Evolutionary conservation across 2,329 filamentous ascomycete genomes (phyloP).

Genomic region (Tolypocladium capitatum): DNA sequence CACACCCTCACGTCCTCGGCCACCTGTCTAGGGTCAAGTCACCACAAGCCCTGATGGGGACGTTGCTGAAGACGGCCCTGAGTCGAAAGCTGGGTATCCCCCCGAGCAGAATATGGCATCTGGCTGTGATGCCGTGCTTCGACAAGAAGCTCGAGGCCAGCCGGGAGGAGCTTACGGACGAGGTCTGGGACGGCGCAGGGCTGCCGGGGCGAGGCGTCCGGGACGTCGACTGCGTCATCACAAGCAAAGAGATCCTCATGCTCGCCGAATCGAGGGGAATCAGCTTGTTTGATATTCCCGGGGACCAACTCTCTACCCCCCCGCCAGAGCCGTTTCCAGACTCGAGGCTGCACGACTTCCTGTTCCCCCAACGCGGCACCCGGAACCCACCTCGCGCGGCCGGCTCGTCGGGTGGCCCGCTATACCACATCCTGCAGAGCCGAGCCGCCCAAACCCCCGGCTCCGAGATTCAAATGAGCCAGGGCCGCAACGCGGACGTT

Average conservation of each 20-base stretch:
- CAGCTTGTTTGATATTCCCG: constrained; percentile 60
- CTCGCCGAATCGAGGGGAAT: constrained; percentile 70
- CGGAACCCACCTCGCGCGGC: constrained; percentile 38
- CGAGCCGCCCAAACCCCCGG: constrained; percentile 59
- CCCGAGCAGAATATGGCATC: constrained; percentile 78
- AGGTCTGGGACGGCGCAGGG: constrained; percentile 49
- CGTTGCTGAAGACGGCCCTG: constrained; percentile 75
- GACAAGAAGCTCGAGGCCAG: constrained; percentile 98
- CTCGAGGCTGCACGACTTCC: constrained; percentile 51
- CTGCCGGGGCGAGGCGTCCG: constrained; percentile 46
- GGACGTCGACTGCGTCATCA: constrained; percentile 97
- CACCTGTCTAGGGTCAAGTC: constrained; percentile 88
- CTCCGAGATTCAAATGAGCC: constrained; percentile 54
- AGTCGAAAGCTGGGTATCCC: constrained; percentile 58
- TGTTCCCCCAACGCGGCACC: constrained; percentile 47
- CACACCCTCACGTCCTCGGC: constrained; percentile 82
- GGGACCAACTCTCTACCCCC: constrained; percentile 34
- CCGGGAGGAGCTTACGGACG: constrained; percentile 77
- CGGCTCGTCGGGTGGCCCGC: constrained; percentile 78
- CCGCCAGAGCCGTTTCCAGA: constrained; percentile 55
- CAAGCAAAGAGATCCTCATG: constrained; percentile 85
- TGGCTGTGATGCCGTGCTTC: constrained; percentile 96
- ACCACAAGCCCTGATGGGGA: constrained; percentile 83
- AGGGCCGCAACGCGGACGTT: constrained; percentile 83
- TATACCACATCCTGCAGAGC: constrained; percentile 70